Percentiles rank a stretch among this genome's conserved stretches.
Conservation (phyloP, 2,329 filamentous ascomycete genomes). For the Orbilia oligospora region DNA sequence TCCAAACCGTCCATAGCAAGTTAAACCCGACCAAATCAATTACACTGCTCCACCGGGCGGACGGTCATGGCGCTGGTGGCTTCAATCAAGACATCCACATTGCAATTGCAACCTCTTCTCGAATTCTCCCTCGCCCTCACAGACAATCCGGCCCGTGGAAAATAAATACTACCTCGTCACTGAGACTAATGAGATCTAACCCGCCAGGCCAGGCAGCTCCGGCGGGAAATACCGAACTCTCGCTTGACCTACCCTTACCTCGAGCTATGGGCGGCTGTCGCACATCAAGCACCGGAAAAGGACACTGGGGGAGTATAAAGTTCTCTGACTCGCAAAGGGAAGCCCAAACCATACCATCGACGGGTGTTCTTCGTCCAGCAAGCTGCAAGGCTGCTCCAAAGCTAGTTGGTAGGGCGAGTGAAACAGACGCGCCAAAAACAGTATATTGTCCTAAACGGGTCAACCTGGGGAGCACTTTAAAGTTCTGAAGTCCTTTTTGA, state of each 20-base stretch:
- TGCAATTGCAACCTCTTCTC: neutral
- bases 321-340: slow-evolving; percentile 57
- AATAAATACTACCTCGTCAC: slow-evolving; percentile 6
- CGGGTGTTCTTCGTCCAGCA: neutral
- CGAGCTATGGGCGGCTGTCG: slow-evolving; percentile 44
- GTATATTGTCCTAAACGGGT: slow-evolving; percentile 32
- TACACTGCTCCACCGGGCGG: slow-evolving; percentile 2
- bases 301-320: slow-evolving; percentile 45
- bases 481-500: slow-evolving; percentile 41
- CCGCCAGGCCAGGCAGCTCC: slow-evolving; percentile 19
- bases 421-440: slow-evolving; percentile 59
- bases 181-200: neutral
- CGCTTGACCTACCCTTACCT: slow-evolving; percentile 57
- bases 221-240: slow-evolving; percentile 57
- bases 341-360: slow-evolving; percentile 43
- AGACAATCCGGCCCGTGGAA: neutral
- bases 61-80: neutral
- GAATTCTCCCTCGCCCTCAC: neutral
- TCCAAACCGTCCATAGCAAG: neutral
- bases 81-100: no score
- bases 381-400: neutral
- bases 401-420: slow-evolving; percentile 44
- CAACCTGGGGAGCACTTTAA: slow-evolving; percentile 17
- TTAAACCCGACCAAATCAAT: neutral
- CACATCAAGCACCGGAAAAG: slow-evolving; percentile 28